Evolutionary conservation across 2,329 filamentous ascomycete species (phyloP).

Genomic region (Ascochyta fabae): DNA sequence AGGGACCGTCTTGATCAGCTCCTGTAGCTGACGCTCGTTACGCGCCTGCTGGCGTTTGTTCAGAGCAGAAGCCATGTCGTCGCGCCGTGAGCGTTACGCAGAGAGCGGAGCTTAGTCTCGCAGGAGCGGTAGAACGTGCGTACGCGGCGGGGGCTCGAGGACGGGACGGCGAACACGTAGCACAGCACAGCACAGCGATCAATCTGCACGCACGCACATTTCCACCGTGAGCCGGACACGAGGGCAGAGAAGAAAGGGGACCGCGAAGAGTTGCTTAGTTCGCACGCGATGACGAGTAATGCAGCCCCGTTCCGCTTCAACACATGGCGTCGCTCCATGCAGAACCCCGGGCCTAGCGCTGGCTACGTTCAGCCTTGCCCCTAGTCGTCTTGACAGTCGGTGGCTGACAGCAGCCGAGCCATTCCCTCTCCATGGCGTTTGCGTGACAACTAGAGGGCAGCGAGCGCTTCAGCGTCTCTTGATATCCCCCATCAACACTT

Average conservation of each 20-base stretch:
- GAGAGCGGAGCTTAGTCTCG: slow-evolving; percentile 7
- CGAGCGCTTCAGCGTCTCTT: too few species aligned
- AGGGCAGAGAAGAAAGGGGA: slow-evolving; percentile 10
- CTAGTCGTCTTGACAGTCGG: too few species aligned
- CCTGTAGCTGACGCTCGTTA: slow-evolving; percentile 90
- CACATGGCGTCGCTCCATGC: slow-evolving; percentile 18
- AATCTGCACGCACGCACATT: slow-evolving; percentile 9
- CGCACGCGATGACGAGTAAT: slow-evolving; percentile 19
- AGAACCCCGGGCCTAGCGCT: background rate
- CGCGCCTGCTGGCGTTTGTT: slow-evolving; percentile 98
- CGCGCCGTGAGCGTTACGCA: slow-evolving; percentile 13
- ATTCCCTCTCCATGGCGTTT: too few species aligned
- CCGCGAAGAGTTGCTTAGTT: slow-evolving; percentile 14
- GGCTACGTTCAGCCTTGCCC: background rate
- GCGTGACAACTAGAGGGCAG: too few species aligned
- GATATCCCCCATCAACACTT: too few species aligned
- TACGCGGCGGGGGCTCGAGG: slow-evolving; percentile 10
- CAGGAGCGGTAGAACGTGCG: slow-evolving; percentile 16
- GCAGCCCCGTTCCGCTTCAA: slow-evolving; percentile 15
- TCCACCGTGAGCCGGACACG: background rate
- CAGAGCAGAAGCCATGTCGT: slow-evolving; percentile 71
- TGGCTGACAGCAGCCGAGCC: too few species aligned
- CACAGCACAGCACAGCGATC: slow-evolving; percentile 16
- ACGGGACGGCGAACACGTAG: slow-evolving; percentile 13
- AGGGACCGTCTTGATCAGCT: slow-evolving; percentile 80